A percentile compares a stretch with the other conserved stretches of the same genome.
Evolutionary conservation across 2,329 filamentous ascomycete species (phyloP).

Genomic region (Sclerotinia subarctica): DNA sequence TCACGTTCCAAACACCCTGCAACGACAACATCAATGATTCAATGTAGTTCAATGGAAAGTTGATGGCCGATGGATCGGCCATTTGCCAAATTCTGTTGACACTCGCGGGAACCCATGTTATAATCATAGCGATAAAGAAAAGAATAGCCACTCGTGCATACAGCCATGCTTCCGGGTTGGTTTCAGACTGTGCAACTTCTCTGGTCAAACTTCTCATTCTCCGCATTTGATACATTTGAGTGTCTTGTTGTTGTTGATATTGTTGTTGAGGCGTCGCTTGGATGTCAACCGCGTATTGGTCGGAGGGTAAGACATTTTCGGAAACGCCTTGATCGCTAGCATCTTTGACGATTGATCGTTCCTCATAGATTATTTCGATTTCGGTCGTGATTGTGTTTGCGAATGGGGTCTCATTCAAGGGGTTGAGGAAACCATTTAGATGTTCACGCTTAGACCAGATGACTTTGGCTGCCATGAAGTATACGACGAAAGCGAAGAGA

Average conservation of each 20-base stretch:
- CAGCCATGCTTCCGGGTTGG: slow-evolving; percentile 54
- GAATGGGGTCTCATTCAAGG: slow-evolving; percentile 47
- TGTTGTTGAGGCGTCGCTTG: slow-evolving; percentile 24
- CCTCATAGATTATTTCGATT: slow-evolving; percentile 49
- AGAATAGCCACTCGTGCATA: slow-evolving; percentile 67
- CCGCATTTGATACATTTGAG: slow-evolving; percentile 3
- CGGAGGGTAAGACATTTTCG: not conserved
- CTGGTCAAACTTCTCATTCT: slow-evolving; percentile 18
- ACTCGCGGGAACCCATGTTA: slow-evolving; percentile 54
- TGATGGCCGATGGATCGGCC: slow-evolving; percentile 1
- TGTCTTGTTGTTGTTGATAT: not conserved
- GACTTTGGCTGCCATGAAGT: slow-evolving; percentile 59
- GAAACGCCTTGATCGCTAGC: slow-evolving; percentile 28
- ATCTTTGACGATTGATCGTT: slow-evolving; percentile 22
- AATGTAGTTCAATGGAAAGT: slow-evolving; percentile 22
- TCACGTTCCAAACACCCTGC: slow-evolving; percentile 77
- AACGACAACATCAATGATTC: slow-evolving; percentile 38
- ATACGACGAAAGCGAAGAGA: slow-evolving; percentile 58
- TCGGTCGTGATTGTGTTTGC: slow-evolving; percentile 22
- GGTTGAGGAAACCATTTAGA: slow-evolving; percentile 53
- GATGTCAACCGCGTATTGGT: not conserved
- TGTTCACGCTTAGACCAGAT: slow-evolving; percentile 62
- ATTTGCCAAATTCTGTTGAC: slow-evolving; percentile 22
- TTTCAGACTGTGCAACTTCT: slow-evolving; percentile 10
- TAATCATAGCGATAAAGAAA: slow-evolving; percentile 65